phyloP scores from a whole-genome alignment of 768 basidiomycete genomes.

The Daedaleopsis sinensis region DNA sequence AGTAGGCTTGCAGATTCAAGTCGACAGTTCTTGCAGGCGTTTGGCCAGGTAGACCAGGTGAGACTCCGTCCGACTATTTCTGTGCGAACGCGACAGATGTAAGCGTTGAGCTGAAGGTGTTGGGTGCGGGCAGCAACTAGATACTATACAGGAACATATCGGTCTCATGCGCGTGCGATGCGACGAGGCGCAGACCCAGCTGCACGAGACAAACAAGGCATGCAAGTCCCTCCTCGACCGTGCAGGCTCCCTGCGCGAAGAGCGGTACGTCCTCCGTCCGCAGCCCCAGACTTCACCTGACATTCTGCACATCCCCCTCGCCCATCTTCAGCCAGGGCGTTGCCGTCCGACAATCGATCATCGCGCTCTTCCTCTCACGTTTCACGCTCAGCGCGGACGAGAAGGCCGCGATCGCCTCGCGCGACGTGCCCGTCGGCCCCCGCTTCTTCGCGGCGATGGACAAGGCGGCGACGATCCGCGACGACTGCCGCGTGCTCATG shows the following conservation, averaged over 20 bases:
- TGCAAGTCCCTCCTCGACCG: constrained; percentile 82
- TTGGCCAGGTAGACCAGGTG: constrained; percentile 90
- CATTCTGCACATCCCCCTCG: background rate
- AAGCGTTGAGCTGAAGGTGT: background rate
- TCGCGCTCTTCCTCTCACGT: constrained; percentile 75
- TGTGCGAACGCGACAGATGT: no score
- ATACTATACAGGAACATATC: constrained; percentile 76
- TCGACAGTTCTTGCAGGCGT: constrained; percentile 77
- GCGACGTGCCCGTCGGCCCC: constrained; percentile 74
- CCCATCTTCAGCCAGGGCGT: constrained; percentile 55
- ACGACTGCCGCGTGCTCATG: constrained; percentile 86
- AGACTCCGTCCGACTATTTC: background rate
- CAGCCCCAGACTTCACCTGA: background rate
- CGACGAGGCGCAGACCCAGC: constrained; percentile 79
- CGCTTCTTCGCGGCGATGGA: constrained; percentile 87
- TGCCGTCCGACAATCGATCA: constrained; percentile 71
- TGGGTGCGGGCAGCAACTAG: constrained; percentile 66
- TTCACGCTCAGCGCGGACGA: constrained; percentile 86
- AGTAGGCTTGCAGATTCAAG: constrained; percentile 81
- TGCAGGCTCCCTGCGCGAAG: constrained; percentile 73
- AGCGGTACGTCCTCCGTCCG: constrained; percentile 53
- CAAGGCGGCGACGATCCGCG: constrained; percentile 79
- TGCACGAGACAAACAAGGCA: constrained; percentile 73
- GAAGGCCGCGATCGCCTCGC: constrained; percentile 70
- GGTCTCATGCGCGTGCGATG: constrained; percentile 80